These are phyloP conservation scores for Macaranga tanarius DNA, from an alignment of 441 rosid genomes.

Conservation along the genomic window DNA sequence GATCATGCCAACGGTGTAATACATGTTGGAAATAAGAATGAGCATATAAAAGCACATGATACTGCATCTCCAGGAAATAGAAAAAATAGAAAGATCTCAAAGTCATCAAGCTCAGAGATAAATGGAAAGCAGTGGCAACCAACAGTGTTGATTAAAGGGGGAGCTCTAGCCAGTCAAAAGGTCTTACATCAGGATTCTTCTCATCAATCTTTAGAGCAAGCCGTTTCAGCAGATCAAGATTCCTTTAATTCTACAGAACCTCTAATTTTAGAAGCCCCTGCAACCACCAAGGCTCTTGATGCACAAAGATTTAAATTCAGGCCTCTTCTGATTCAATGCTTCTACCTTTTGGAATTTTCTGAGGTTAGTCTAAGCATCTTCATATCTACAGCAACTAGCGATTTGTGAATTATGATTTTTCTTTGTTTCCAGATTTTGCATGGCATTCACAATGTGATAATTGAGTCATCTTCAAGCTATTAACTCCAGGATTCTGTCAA, in stretches of 20 bases:
- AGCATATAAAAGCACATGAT: slow-evolving; percentile 38
- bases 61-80: slow-evolving; percentile 40
- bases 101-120: slow-evolving; percentile 35
- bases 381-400: neutral
- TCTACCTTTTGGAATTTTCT: slow-evolving; percentile 58
- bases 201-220: slow-evolving; percentile 32
- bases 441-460: neutral
- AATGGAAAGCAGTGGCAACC: slow-evolving; percentile 55
- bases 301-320: slow-evolving; percentile 77
- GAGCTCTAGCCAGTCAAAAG: slow-evolving; percentile 50
- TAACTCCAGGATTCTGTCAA: neutral
- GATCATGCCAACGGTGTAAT: slow-evolving; percentile 35
- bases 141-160: slow-evolving; percentile 56
- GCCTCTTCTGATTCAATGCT: slow-evolving; percentile 64
- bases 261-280: slow-evolving; percentile 54
- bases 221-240: slow-evolving; percentile 36
- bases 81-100: slow-evolving; percentile 41
- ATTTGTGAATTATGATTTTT: neutral
- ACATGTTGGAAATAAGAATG: slow-evolving; percentile 40
- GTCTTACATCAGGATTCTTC: slow-evolving; percentile 43
- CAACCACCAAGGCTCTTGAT: slow-evolving; percentile 50
- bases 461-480: neutral
- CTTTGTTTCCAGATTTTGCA: neutral
- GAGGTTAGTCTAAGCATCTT: slow-evolving; percentile 39
- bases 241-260: slow-evolving; percentile 37